phyloP scores from a whole-genome alignment of 164 flowering plant species.

The Magnolia kwangsiensis region DNA sequence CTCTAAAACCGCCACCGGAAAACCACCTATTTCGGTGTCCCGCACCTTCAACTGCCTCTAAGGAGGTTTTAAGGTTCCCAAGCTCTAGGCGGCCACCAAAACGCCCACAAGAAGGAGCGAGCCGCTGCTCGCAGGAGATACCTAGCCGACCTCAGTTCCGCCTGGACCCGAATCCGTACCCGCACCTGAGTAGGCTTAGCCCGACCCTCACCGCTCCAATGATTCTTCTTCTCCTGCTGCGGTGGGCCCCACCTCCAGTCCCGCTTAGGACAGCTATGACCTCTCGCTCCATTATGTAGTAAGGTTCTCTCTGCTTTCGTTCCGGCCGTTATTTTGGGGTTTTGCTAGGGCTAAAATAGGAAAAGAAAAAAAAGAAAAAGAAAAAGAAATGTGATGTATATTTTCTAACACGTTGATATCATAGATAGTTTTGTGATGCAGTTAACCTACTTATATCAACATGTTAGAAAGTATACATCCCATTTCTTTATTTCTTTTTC shows the following conservation, averaged over 20 bases:
- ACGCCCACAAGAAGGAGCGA: conserved; percentile 68
- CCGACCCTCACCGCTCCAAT: conserved; percentile 14
- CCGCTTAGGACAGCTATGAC: conserved; percentile 11
- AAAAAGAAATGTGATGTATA: too few relatives aligned
- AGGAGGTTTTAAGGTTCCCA: conserved; percentile 60
- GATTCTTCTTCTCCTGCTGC: too few relatives aligned
- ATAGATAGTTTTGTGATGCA: too few relatives aligned
- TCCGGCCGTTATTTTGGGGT: not conserved
- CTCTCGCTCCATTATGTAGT: conserved; percentile 40
- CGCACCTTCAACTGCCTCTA: conserved; percentile 41
- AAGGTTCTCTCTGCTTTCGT: not conserved
- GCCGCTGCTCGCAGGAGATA: conserved; percentile 43
- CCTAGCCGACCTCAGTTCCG: not conserved
- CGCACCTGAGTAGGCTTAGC: too few relatives aligned
- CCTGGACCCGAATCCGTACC: not conserved
- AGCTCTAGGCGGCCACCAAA: conserved; percentile 77
- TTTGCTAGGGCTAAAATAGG: too few relatives aligned
- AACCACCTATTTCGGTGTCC: not conserved
- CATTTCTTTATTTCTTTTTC: too few relatives aligned
- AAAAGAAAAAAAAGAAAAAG: too few relatives aligned
- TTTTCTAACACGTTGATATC: too few relatives aligned
- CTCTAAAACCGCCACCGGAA: conserved; percentile 5
- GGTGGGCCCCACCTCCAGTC: too few relatives aligned
- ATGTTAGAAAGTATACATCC: too few relatives aligned
- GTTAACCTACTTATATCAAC: too few relatives aligned